Base-by-base conservation (phyloP, 2,329 filamentous ascomycete species). In the Fusarium tricinctum region DNA sequence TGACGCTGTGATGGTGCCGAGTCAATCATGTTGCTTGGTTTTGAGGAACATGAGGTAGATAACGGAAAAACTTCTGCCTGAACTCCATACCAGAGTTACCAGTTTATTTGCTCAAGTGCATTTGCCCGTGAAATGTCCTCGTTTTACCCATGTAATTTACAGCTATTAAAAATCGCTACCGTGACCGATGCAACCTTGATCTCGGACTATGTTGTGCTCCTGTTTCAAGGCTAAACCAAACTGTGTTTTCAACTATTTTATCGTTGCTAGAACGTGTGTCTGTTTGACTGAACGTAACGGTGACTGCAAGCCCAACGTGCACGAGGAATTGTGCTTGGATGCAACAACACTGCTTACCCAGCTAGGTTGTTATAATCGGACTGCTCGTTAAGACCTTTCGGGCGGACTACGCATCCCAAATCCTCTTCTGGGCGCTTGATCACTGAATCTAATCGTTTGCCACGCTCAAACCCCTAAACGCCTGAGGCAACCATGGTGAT, bases 401-500 rank as follows among this genome's bases (percentile, higher is more conserved):
- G 9, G 12, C 22, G 12, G 19, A n/a, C 38, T 28, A 32, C 46
- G 33, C 43, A 47, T 28, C 58, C 33, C 13, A 40, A 47, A 43
- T 28, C 58, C 33, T 15, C 48, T 51, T 49, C 48, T 48, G 47
- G 47, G 45, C 28, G 44, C 33, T 47, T n/a, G 64, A 63, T 43
- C 42, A 44, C 47, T 20, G 20, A 43, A 32, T 32, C 48, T 38
- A 35, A 17, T 17, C 28, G 42, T 53, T 58, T 46, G 43, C 53
- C 64, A 46, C 52, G 19, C 12, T 20, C 33, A 42, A 44, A 48
- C 33, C 26, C n/a, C 17, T 13, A 2, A 40, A 26, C 58, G 68
- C 72, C 72, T 74, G 63, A 74, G 72, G 72, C 72, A 71, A 46
- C 30, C 52, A 46, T 26, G 13, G 47, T 38, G 20, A 61, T 62